Conservation (phyloP, 1,284 basidiomycete species). For the Thelephora terrestris region DNA sequence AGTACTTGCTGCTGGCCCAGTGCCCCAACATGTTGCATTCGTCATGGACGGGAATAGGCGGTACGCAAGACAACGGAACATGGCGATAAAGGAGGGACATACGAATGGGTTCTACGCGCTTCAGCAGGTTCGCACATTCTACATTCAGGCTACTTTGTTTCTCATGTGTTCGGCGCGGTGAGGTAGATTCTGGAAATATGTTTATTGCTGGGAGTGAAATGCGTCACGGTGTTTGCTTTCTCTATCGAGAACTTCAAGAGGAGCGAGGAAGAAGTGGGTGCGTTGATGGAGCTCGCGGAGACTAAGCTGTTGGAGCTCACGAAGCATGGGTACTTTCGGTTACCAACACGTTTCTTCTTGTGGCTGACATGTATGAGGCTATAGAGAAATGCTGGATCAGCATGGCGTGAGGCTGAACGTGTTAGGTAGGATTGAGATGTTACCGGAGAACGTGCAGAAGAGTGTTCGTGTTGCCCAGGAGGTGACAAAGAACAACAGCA, state of each 20-base stretch:
- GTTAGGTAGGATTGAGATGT: slow-evolving; percentile 67
- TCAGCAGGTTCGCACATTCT: slow-evolving; percentile 48
- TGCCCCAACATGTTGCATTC: slow-evolving; percentile 89
- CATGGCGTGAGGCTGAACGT: slow-evolving; percentile 84
- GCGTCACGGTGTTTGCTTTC: slow-evolving; percentile 93
- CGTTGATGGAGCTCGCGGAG: slow-evolving; percentile 80
- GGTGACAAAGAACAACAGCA: slow-evolving; percentile 67
- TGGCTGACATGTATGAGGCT: slow-evolving; percentile 1
- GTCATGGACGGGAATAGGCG: slow-evolving; percentile 98
- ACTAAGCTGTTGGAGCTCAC: slow-evolving; percentile 79
- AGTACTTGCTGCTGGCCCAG: slow-evolving; percentile 71
- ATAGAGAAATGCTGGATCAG: slow-evolving; percentile 66
- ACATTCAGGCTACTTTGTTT: no score
- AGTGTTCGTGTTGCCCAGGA: slow-evolving; percentile 71
- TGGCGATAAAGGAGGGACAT: slow-evolving; percentile 71
- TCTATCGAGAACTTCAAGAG: slow-evolving; percentile 97
- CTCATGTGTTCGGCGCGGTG: no score
- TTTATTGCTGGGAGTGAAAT: slow-evolving; percentile 62
- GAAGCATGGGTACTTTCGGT: slow-evolving; percentile 54
- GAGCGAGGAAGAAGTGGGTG: slow-evolving; percentile 77
- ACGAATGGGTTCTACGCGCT: slow-evolving; percentile 79
- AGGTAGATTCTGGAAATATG: slow-evolving; percentile 81
- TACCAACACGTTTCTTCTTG: background rate
- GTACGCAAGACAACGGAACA: slow-evolving; percentile 66
- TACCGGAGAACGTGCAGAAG: slow-evolving; percentile 66